A percentile compares a stretch with the other conserved stretches of the same genome.
Conservation (phyloP, 139 green algal genomes). For the Zygnema circumcarinatum region DNA sequence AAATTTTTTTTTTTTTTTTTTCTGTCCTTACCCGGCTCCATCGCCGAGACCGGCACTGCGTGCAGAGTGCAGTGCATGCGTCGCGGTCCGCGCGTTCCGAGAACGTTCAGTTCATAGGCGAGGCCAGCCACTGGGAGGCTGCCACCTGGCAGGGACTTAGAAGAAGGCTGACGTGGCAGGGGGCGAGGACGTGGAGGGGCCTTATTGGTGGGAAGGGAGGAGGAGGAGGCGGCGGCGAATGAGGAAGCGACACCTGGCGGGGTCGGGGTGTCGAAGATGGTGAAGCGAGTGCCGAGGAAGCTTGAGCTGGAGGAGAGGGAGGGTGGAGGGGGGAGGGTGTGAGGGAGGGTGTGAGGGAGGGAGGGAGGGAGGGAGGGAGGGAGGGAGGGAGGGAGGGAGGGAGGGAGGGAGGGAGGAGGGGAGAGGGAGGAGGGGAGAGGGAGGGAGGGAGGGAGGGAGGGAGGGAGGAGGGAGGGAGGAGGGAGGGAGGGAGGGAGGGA, state of each 20-base stretch:
- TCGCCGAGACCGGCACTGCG: constrained; percentile 19
- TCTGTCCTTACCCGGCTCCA: constrained; percentile 36
- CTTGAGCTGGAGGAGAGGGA: constrained; percentile 67
- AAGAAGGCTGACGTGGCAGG: constrained; percentile 19
- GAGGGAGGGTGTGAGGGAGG: background rate
- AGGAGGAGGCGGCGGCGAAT: background rate
- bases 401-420: constrained; percentile 10
- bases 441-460: background rate
- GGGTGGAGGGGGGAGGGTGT: constrained; percentile 2
- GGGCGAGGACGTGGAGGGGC: background rate
- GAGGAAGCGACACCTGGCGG: too few species aligned
- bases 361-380: constrained; percentile 2
- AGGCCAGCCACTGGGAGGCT: constrained; percentile 70
- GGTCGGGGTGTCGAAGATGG: constrained; percentile 72
- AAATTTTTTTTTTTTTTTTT: too few species aligned
- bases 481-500: background rate
- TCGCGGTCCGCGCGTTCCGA: constrained; percentile 87
- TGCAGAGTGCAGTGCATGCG: constrained; percentile 78
- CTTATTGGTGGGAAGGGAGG: background rate
- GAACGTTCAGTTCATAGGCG: constrained; percentile 89
- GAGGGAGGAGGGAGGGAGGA: background rate
- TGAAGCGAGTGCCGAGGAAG: constrained; percentile 95
- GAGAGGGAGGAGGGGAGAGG: constrained; percentile 3
- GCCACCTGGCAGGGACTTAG: constrained; percentile 19
- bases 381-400: background rate